Evolutionary conservation across 352 stramenopile genomes (phyloP), one percentile per base, ranked within the genome.

Genomic region (Pythium apleroticum): DNA sequence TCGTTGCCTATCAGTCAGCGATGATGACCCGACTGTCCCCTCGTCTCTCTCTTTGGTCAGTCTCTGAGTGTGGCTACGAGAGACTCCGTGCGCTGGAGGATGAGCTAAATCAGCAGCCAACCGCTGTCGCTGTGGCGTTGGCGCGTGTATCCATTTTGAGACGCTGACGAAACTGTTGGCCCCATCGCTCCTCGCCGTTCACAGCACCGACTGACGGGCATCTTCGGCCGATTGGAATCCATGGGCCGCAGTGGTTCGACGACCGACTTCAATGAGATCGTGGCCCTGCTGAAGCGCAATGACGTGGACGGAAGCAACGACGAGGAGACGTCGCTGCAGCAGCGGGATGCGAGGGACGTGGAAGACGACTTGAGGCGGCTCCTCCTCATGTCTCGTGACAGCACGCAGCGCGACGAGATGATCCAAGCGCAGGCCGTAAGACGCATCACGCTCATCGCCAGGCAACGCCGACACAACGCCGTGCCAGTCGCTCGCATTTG

Each of bases 391-490:
- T 80, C 77, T 28, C 66, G 77, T 25, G 80, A 91, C 52, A 43
- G 60, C 11, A 52, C 60, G 10, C 60, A 88, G 60, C 75, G 84
- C 14, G 78, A 90, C 15, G 64, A 80, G 46, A 73, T 93, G 52
- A 65, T 93, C 17, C 71, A 85, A 49, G 80, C 77, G 19, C 81
- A 93, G 56, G 80, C 72, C 3, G 73, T 90, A 33, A 66, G 74
- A 11, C 68, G 76, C 10, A 67, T 91, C 61, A 74, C 74, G 30
- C 57, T 66, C 7, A 76, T 91, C 37, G 66, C 28, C 59, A 83
- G 62, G 69, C 57, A 64, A 73, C 27, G 63, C 76, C 50, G 78
- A 69, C 53, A 64, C 24, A 52, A 31, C n/a, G 24, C 63, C 35
- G 72, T 69, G 75, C 81, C 69, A 5, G 55, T 52, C 0, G 57